phyloP scores from a whole-genome alignment of 2,329 filamentous ascomycete species.

The Ramichloridium luteum region DNA sequence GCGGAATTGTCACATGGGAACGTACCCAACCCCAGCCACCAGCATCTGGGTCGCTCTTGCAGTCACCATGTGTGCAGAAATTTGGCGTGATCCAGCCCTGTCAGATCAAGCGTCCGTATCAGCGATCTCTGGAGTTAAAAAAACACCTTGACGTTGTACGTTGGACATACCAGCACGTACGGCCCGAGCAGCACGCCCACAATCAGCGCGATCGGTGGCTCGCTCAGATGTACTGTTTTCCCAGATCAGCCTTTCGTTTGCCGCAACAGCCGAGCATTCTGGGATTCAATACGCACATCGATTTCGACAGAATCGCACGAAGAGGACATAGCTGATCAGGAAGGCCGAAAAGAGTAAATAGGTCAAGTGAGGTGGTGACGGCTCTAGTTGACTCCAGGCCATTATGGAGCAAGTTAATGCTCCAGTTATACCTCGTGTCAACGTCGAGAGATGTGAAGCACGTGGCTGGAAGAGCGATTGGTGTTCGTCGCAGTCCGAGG shows the following conservation, averaged over 20 bases:
- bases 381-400: constrained; percentile 34
- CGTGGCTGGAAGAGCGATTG: too few relatives aligned
- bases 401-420: too few relatives aligned
- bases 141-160: too few relatives aligned
- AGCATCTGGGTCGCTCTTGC: constrained; percentile 7
- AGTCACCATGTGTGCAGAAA: constrained; percentile 23
- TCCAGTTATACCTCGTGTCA: not conserved
- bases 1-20: not conserved
- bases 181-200: constrained; percentile 36
- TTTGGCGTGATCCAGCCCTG: constrained; percentile 30
- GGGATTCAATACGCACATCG: constrained; percentile 13
- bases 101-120: too few relatives aligned
- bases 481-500: too few relatives aligned
- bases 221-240: constrained; percentile 32
- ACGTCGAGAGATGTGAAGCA: too few relatives aligned
- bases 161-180: constrained; percentile 25
- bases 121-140: too few relatives aligned
- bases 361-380: constrained; percentile 34
- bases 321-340: constrained; percentile 35
- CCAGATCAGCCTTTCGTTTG: not conserved
- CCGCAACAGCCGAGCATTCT: not conserved
- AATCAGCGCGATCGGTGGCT: constrained; percentile 36
- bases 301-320: constrained; percentile 35
- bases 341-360: constrained; percentile 35
- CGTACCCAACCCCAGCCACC: constrained; percentile 29